Percentiles rank a stretch among this genome's conserved stretches.
These are phyloP conservation scores for Typha latifolia DNA, from an alignment of 176 grass and related monocot genomes.

Conservation along the genomic window DNA sequence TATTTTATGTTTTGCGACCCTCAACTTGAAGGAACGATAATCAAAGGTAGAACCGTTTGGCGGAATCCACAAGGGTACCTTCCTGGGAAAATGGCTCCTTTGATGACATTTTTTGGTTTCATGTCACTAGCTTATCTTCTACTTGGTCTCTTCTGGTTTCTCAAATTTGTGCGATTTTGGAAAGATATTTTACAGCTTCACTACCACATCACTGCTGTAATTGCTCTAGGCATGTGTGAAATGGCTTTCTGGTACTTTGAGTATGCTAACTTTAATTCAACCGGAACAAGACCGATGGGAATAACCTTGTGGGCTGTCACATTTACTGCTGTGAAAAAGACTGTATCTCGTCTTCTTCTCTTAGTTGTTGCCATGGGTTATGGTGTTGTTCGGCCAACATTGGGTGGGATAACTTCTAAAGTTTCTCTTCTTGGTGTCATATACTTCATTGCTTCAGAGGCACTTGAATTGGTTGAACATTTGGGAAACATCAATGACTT, in stretches of 20 bases:
- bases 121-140: constrained; percentile 95
- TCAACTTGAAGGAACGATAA: constrained; percentile 68
- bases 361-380: constrained; percentile 96
- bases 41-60: constrained; percentile 90
- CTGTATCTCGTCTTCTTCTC: constrained; percentile 81
- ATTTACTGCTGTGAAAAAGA: constrained; percentile 98
- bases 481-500: constrained; percentile 96
- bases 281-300: constrained; percentile 77
- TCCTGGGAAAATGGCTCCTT: constrained; percentile 94
- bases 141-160: constrained; percentile 92
- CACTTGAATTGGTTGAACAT: constrained; percentile 91
- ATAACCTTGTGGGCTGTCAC: constrained; percentile 98
- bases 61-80: constrained; percentile 95
- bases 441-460: constrained; percentile 91
- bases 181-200: constrained; percentile 89
- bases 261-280: constrained; percentile 93
- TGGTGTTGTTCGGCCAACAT: constrained; percentile 73
- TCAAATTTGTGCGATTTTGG: constrained; percentile 80
- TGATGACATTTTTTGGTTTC: constrained; percentile 93
- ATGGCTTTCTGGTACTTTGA: constrained; percentile 99
- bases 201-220: constrained; percentile 93
- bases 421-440: constrained; percentile 62
- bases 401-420: constrained; percentile 77
- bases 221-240: constrained; percentile 98
- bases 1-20: constrained; percentile 99